Evolutionary conservation across 2,329 filamentous ascomycete genomes (phyloP).

Genomic region (Colletotrichum liaoningense): DNA sequence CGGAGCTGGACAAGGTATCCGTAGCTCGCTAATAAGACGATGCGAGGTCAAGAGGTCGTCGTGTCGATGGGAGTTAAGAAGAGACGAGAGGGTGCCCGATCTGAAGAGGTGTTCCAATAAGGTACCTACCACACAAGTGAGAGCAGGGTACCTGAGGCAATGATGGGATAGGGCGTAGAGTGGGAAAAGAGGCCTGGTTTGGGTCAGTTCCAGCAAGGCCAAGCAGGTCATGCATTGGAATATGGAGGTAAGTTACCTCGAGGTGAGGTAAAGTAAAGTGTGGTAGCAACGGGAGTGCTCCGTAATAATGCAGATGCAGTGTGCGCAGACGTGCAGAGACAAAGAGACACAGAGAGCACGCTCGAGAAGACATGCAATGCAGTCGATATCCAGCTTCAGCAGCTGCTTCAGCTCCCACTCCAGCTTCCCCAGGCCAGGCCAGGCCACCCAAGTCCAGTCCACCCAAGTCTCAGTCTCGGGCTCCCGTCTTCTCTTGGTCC

Average conservation of each 20-base stretch:
- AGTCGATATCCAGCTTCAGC: background rate
- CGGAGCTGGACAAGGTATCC: background rate
- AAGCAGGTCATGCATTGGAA: background rate
- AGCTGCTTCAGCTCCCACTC: background rate
- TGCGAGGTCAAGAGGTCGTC: background rate
- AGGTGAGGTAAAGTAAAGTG: background rate
- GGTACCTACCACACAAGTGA: background rate
- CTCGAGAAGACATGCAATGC: background rate
- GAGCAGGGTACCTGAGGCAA: background rate
- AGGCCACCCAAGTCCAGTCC: background rate
- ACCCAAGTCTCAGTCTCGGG: too few species aligned
- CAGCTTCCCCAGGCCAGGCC: background rate
- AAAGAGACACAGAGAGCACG: background rate
- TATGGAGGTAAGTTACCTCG: background rate
- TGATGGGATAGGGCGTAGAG: background rate
- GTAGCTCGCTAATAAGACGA: background rate
- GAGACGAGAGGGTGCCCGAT: constrained; percentile 4
- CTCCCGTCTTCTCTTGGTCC: background rate
- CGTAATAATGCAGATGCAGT: background rate
- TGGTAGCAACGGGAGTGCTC: constrained; percentile 3
- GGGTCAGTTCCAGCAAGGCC: background rate
- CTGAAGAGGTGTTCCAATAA: background rate
- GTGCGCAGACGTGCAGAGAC: background rate
- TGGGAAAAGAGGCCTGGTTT: background rate
- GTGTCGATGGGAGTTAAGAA: background rate